Base-by-base conservation (phyloP, 2,329 filamentous ascomycete genomes). In the Cercospora beticola region DNA sequence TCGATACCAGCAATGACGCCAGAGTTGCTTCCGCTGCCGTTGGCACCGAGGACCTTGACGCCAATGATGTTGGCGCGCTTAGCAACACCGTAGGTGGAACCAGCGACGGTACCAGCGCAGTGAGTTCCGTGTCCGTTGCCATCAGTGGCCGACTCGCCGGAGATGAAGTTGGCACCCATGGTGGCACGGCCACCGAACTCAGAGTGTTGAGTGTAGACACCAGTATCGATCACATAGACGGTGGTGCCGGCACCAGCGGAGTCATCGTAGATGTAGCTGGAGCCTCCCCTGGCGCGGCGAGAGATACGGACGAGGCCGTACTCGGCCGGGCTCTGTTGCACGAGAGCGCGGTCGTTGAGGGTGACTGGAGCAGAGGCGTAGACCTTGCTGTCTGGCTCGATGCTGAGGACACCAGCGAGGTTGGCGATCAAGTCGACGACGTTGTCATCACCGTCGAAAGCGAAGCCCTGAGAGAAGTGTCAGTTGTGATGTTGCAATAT, bases 61-160 rank as follows among this genome's bases (percentile, higher is more conserved):
- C 82, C 82, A 40, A 81, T 79, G 72, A 83, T 76, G 74, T 81
- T 83, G 62, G 81, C 81, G 14, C 76, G 77, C 59, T 79, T 79
- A 9, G 82, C 80, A 14, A 70, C 67, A 23, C 64, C 67, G 67
- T 86, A 89, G 4, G 85, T 89, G 64, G 80, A 81, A 43, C 87
- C 86, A n/a, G 81, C 88, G 57, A 89, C 85, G 71, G 94, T 98
- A 75, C 94, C 94, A 72, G 94, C 97, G 89, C 94, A 98, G 80
- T 90, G 88, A 65, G 82, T 87, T 54, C 88, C 88, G 78, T 90
- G 88, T 9, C 88, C 88, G 74, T 89, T 86, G 70, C 85, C 82
- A 70, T 82, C 81, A 31, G 76, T 77, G 65, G 78, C 75, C 12
- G 68, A 66, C 69, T 81, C 80, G 6, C 73, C 77, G 52, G 75